Percentiles rank a stretch among this genome's conserved stretches.
Conservation (phyloP, 2,329 filamentous ascomycete species). For the Colletotrichum kahawae region DNA sequence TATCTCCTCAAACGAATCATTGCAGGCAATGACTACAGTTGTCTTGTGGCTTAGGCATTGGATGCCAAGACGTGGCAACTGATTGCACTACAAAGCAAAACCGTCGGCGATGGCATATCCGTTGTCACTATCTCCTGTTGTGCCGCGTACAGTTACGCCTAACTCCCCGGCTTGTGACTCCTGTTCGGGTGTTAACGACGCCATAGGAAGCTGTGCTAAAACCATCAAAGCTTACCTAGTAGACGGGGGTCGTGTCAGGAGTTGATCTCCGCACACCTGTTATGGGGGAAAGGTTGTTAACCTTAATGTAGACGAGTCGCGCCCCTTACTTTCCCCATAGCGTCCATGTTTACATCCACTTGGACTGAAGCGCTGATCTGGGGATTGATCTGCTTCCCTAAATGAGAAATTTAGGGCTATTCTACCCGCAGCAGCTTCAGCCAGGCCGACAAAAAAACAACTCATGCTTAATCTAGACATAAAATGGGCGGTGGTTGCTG, state of each 20-base stretch:
- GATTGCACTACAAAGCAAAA: neutral
- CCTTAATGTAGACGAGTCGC: neutral
- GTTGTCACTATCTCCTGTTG: neutral
- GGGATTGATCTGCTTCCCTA: neutral
- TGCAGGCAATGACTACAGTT: neutral
- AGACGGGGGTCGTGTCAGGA: neutral
- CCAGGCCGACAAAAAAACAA: neutral
- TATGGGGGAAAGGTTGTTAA: neutral
- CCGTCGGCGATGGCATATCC: neutral
- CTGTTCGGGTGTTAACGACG: neutral
- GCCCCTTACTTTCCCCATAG: neutral
- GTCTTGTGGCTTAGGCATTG: neutral
- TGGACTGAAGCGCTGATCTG: neutral
- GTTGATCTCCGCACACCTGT: neutral
- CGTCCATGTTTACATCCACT: neutral
- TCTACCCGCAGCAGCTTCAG: neutral
- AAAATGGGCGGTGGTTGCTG: neutral
- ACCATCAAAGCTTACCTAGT: neutral
- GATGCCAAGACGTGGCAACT: neutral
- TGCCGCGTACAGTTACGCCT: neutral
- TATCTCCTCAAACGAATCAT: neutral
- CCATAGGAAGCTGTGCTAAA: neutral
- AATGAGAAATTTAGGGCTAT: neutral
- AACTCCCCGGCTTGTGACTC: neutral
- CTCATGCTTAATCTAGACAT: neutral